A percentile compares a stretch with the other conserved stretches of the same genome.
Conservation (phyloP, 2,329 filamentous ascomycete species). For the Aspergillus novofumigatus region DNA sequence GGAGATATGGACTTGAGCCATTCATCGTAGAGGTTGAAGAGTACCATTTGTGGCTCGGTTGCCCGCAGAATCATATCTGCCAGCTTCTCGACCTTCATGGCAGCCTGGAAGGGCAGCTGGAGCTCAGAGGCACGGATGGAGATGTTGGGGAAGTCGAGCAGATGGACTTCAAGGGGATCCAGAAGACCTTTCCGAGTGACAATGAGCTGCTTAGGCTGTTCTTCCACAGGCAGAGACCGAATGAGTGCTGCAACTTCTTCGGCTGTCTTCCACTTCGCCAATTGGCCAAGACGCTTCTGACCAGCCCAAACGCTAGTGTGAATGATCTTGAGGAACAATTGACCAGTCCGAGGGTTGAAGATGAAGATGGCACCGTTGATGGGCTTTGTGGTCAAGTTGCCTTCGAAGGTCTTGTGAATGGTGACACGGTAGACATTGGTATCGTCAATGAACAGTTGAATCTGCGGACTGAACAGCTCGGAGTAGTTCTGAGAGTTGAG, state of each 20-base stretch:
- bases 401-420: conserved; percentile 99
- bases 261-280: conserved; percentile 99
- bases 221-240: conserved; percentile 89
- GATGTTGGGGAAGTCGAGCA: conserved; percentile 98
- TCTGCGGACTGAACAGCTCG: conserved; percentile 97
- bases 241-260: conserved; percentile 99
- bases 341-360: conserved; percentile 97
- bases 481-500: conserved; percentile 99
- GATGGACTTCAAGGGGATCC: conserved; percentile 92
- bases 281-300: conserved; percentile 95
- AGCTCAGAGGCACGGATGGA: conserved; percentile 96
- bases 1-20: conserved; percentile 98
- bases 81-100: conserved; percentile 99
- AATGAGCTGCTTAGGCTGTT: conserved; percentile 97
- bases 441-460: conserved; percentile 97
- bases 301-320: conserved; percentile 99
- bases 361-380: conserved; percentile 99
- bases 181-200: conserved; percentile 95
- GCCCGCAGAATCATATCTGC: conserved; percentile 98
- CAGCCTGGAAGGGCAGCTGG: conserved; percentile 96
- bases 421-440: conserved; percentile 99
- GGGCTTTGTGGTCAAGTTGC: conserved; percentile 96
- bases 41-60: conserved; percentile 98
- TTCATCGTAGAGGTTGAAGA: conserved; percentile 98
- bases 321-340: conserved; percentile 98